phyloP scores from a whole-genome alignment of 2,329 filamentous ascomycete genomes.

The Alternaria rosae region DNA sequence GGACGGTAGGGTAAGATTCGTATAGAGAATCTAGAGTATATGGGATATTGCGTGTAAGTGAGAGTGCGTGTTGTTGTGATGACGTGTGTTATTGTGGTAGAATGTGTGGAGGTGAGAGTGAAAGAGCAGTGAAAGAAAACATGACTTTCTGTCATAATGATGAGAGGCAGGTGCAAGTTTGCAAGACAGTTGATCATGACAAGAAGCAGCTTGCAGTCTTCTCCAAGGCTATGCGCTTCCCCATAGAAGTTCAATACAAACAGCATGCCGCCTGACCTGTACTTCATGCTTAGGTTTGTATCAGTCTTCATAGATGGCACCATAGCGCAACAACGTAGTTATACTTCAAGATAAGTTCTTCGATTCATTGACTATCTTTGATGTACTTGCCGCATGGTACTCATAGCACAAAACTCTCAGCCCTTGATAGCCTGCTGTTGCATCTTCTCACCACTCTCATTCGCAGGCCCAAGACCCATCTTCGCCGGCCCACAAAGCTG shows the following conservation, averaged over 20 bases:
- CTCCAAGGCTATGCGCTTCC: fast-evolving
- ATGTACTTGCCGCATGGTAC: neutral
- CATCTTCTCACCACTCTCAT: conserved; percentile 35
- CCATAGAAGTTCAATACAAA: neutral
- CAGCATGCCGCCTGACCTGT: neutral
- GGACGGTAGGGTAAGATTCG: too few relatives aligned
- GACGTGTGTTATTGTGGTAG: neutral
- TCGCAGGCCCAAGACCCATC: conserved; percentile 43
- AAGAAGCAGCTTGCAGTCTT: neutral
- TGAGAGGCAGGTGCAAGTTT: neutral
- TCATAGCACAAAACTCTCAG: neutral
- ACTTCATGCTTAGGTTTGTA: neutral
- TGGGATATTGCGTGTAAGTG: neutral
- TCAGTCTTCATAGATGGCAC: neutral
- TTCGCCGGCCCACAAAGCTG: conserved; percentile 54
- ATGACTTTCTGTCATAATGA: neutral
- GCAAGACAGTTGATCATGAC: neutral
- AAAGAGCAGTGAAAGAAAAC: neutral
- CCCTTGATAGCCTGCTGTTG: conserved; percentile 26
- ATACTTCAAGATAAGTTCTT: neutral
- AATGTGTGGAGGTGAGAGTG: neutral
- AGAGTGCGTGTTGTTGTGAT: neutral
- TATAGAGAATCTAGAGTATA: neutral
- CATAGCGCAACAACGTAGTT: neutral
- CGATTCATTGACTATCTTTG: neutral